Evolutionary conservation across 2,329 filamentous ascomycete genomes (phyloP).

Genomic region (Reticulascus tulasneorum): DNA sequence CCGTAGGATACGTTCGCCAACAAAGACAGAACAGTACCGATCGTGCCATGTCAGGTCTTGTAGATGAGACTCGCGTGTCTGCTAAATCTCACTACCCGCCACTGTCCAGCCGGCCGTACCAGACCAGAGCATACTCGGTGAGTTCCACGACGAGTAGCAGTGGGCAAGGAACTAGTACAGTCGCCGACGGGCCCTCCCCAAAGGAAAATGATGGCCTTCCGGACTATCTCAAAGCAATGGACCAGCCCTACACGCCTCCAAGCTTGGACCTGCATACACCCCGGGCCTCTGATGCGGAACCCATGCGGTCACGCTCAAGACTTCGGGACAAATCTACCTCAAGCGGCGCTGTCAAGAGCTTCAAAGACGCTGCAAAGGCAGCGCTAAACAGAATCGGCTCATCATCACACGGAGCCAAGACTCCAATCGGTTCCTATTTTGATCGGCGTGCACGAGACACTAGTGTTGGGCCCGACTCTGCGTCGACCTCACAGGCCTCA

Average conservation of each 20-base stretch:
- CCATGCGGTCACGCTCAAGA: slow-evolving; percentile 1
- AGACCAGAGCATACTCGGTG: slow-evolving; percentile 3
- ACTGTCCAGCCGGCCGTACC: slow-evolving; percentile 10
- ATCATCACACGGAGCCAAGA: slow-evolving; percentile 7
- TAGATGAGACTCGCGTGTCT: slow-evolving; percentile 9
- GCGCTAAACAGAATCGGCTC: slow-evolving; percentile 21
- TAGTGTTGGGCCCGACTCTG: slow-evolving; percentile 6
- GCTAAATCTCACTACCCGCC: slow-evolving; percentile 14
- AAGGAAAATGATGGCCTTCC: neutral
- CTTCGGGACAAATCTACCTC: slow-evolving; percentile 3
- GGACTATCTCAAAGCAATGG: slow-evolving; percentile 9
- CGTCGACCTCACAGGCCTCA: slow-evolving; percentile 6
- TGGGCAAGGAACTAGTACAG: slow-evolving; percentile 1
- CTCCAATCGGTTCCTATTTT: slow-evolving; percentile 11
- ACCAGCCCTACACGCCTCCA: slow-evolving; percentile 11
- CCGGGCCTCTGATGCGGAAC: neutral
- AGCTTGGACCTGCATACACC: neutral
- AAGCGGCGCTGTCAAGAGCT: slow-evolving; percentile 14
- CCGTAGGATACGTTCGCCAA: slow-evolving; percentile 13
- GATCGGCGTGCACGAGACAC: slow-evolving; percentile 2
- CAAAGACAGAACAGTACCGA: slow-evolving; percentile 13
- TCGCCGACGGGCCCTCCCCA: neutral
- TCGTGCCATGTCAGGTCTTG: slow-evolving; percentile 10
- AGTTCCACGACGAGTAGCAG: slow-evolving; percentile 5
- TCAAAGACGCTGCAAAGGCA: slow-evolving; percentile 31